Evolutionary conservation across 2,329 filamentous ascomycete genomes (phyloP), one percentile per base, ranked within the genome.

Genomic region (Paramyrothecium sp.): DNA sequence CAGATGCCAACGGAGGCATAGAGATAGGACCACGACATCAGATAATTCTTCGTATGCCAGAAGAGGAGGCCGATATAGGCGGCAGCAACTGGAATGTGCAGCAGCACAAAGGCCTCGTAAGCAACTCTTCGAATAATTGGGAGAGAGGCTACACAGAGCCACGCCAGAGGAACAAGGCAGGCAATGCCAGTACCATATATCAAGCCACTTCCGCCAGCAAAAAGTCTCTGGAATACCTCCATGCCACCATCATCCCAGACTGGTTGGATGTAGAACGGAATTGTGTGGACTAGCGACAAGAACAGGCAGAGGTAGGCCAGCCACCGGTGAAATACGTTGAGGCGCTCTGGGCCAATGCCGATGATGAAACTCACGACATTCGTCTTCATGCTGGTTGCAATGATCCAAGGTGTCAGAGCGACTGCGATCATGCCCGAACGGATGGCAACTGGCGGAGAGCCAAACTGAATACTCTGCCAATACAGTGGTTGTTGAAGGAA

Each of bases 241-340:
- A 90, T 83, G 44, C 90, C 91, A 26, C 85, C 87, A 58, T 92
- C 86, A 58, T 95, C 87, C 88, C 90, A 94, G 2, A 96, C 85
- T 4, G 93, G 92, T 56, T 92, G 92, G 56, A 97, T 74, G 66
- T 96, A 97, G 69, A 96, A 98, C 0, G 94, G 94, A 17, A 97
- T 79, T 20, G 88, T 91, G 69, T 98, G 94, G 19, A 97, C 81
- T 55, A 97, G 78, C 26, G 90, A 88, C 57, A 97, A 78, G 60
- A 96, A 88, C 1, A 97, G 79, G 67, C 90, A 95, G 12, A 97
- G 76, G 69, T 97, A 97, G 26, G 89, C 91, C 8, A 90, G 86
- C 93, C 93, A 98, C 65, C 94, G 87, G 74, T 98, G 94, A 58
- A 97, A 83, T 33, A 97, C 93, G 65, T 97, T 97, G 53, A 98